A percentile compares a stretch with the other conserved stretches of the same genome.
phyloP scores from a whole-genome alignment of 2,329 filamentous ascomycete species.

The Arthroderma uncinatum region DNA sequence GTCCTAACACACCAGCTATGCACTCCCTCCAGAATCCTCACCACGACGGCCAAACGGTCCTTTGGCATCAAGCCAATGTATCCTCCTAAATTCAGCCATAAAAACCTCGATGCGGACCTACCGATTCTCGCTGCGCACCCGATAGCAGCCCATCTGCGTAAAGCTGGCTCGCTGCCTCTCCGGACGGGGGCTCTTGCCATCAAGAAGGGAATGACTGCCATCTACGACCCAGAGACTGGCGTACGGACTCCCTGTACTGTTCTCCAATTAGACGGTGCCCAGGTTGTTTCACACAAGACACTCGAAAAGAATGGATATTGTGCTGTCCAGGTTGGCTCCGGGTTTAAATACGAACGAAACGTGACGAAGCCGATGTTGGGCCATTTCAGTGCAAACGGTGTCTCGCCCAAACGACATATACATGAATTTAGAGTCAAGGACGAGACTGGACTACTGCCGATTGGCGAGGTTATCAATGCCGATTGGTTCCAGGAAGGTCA shows the following conservation, averaged over 20 bases:
- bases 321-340: slow-evolving; percentile 80
- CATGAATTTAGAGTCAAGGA: slow-evolving; percentile 78
- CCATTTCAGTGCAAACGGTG: slow-evolving; percentile 70
- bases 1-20: slow-evolving; percentile 6
- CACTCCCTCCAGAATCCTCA: neutral
- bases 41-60: slow-evolving; percentile 20
- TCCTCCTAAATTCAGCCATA: slow-evolving; percentile 41
- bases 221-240: slow-evolving; percentile 67
- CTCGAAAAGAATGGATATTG: slow-evolving; percentile 73
- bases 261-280: slow-evolving; percentile 81
- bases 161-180: slow-evolving; percentile 47
- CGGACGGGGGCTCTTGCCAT: slow-evolving; percentile 73
- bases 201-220: slow-evolving; percentile 92
- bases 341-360: slow-evolving; percentile 61
- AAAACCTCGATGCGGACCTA: slow-evolving; percentile 42
- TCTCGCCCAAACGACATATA: slow-evolving; percentile 73
- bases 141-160: slow-evolving; percentile 49
- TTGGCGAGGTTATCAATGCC: slow-evolving; percentile 68
- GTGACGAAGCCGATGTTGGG: slow-evolving; percentile 74
- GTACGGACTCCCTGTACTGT: slow-evolving; percentile 78
- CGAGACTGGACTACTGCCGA: slow-evolving; percentile 58
- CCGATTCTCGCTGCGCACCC: slow-evolving; percentile 45
- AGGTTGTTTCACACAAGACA: slow-evolving; percentile 82
- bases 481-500: slow-evolving; percentile 87
- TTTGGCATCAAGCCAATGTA: slow-evolving; percentile 50